Base-by-base conservation (phyloP, 1,139 yeast genomes). In the Candida neerlandica region DNA sequence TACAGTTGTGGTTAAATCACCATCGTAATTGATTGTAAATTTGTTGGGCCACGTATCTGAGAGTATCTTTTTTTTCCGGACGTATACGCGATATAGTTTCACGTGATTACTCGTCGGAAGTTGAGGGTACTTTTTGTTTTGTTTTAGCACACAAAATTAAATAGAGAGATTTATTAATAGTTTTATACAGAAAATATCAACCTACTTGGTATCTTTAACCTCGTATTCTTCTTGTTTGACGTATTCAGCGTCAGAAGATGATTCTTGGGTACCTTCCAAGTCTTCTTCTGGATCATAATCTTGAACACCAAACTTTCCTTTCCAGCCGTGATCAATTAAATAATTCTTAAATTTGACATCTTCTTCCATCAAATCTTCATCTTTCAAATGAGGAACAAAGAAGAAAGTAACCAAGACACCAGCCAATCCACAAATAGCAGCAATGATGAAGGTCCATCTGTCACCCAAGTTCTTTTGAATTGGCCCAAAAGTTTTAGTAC, bases 401-500 rank as follows among this genome's bases (percentile, higher is more conserved):
- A 86, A 59, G 60, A 65, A 81, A 0, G 89, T 82, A 38, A 82
- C 71, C n/a, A 77, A 47, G 33, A 86, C 80, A 60, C 94, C 94
- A 10, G 72, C 70, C n/a, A 83, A 65, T 41, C 94, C 94, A 60
- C 88, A 77, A 49, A 80, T 72, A 18, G 92, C 90, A 37, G 89
- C 87, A 59, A 85, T 81, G 53, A 85, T 84, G 46, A 74, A 74
- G 14, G 73, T 69, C 71, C 71, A 70, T 46, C 59, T 59, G 43
- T 65, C 60, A 45, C 75, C 75, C 39, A 67, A 58, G 40, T 64
- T 51, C 19, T 51, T 49, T 58, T 73, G 76, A 50, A 76, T 75
- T 39, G 80, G 80, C 4, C 77, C 68, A 56, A 77, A 77, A 11
- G 70, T 60, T 55, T 70, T 67, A 43, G 80, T 75, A 33, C 81